phyloP scores from a whole-genome alignment of 768 basidiomycete species.

The Neoboletus subvelutipes region DNA sequence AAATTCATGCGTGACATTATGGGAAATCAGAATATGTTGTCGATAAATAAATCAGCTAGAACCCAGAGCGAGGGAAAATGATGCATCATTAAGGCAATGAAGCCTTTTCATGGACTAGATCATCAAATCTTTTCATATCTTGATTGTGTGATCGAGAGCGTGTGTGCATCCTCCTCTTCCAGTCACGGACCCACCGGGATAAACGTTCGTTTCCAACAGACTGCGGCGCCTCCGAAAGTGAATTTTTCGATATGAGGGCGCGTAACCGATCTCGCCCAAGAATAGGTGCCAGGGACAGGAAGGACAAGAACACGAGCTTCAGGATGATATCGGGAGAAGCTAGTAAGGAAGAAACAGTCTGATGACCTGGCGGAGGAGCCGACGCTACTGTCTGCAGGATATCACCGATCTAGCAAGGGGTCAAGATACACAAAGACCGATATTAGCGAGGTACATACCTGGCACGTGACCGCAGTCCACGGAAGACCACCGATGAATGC shows the following conservation, averaged over 20 bases:
- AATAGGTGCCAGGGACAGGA: conserved; percentile 85
- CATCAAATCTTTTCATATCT: conserved; percentile 46
- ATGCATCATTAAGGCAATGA: conserved; percentile 26
- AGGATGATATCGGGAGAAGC: conserved; percentile 78
- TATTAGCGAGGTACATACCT: conserved; percentile 46
- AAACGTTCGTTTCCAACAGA: conserved; percentile 36
- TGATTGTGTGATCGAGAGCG: conserved; percentile 51
- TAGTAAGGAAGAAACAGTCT: conserved; percentile 83
- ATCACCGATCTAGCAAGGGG: conserved; percentile 66
- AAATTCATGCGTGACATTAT: conserved; percentile 25
- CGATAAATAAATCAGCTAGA: conserved; percentile 22
- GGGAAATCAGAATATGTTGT: conserved; percentile 15
- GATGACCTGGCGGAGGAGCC: conserved; percentile 63
- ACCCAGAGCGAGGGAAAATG: conserved; percentile 14
- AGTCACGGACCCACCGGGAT: conserved; percentile 63
- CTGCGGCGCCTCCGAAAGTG: conserved; percentile 20
- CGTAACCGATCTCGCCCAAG: conserved; percentile 69
- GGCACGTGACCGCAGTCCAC: conserved; percentile 91
- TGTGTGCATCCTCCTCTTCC: conserved; percentile 59
- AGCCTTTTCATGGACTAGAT: conserved; percentile 56
- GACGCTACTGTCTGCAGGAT: conserved; percentile 83
- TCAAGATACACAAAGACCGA: conserved; percentile 18
- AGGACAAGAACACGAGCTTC: conserved; percentile 81
- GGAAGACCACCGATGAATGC: conserved; percentile 82
- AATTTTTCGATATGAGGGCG: conserved; percentile 46